phyloP scores from a whole-genome alignment of 805 yeast species.

The Schizosaccharomyces cryophilus region DNA sequence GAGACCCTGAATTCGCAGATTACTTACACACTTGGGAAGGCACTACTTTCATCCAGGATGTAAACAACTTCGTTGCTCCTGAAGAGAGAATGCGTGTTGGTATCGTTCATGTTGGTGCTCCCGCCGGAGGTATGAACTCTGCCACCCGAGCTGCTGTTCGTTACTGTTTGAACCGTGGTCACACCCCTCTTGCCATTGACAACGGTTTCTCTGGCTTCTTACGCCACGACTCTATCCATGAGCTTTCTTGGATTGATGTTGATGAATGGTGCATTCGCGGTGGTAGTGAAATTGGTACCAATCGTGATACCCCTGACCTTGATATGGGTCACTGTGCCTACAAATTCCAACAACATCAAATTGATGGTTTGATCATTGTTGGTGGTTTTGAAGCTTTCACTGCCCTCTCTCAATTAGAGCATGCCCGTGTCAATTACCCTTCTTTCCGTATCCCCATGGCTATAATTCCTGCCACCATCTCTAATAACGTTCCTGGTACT shows the following conservation, averaged over 20 bases:
- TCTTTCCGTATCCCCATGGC: conserved; percentile 86
- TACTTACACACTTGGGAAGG: conserved; percentile 48
- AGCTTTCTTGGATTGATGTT: conserved; percentile 59
- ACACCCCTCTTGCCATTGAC: conserved; percentile 67
- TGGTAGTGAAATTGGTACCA: conserved; percentile 94
- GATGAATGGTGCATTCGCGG: conserved; percentile 76
- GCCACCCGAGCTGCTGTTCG: conserved; percentile 78
- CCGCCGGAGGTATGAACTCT: conserved; percentile 87
- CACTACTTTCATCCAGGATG: conserved; percentile 44
- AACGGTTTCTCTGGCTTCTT: conserved; percentile 85
- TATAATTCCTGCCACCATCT: conserved; percentile 80
- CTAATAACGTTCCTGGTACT: conserved; percentile 97
- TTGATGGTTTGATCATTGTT: conserved; percentile 72
- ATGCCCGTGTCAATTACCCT: conserved; percentile 58
- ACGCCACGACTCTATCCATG: conserved; percentile 62
- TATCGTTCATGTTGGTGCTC: conserved; percentile 83
- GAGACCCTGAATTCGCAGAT: conserved; percentile 76
- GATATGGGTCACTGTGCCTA: conserved; percentile 83
- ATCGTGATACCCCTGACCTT: conserved; percentile 56
- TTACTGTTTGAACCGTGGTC: conserved; percentile 75
- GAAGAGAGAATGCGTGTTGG: conserved; percentile 49
- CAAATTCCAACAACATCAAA: conserved; percentile 65
- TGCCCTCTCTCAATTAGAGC: conserved; percentile 57
- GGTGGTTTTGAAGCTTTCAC: conserved; percentile 97
- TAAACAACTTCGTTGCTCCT: conserved; percentile 31